Evolutionary conservation across 2,329 filamentous ascomycete genomes (phyloP).

Genomic region (Aureobasidium sp.): DNA sequence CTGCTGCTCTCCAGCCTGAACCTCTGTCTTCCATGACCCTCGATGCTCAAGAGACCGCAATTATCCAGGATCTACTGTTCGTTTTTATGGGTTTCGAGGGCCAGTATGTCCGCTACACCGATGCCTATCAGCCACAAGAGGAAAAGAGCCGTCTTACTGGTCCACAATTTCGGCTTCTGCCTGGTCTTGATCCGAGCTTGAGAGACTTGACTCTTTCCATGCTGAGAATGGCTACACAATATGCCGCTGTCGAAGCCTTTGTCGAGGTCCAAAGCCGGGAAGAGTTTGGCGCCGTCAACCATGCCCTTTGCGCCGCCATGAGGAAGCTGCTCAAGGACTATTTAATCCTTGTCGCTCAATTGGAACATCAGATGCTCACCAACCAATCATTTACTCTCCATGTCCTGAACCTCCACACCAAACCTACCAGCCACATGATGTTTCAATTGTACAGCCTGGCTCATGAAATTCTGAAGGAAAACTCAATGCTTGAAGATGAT

Average conservation of each 20-base stretch:
- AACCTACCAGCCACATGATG: conserved; percentile 86
- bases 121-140: conserved; percentile 70
- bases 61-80: conserved; percentile 85
- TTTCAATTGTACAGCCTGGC: conserved; percentile 80
- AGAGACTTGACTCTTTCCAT: conserved; percentile 81
- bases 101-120: conserved; percentile 85
- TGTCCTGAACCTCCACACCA: conserved; percentile 82
- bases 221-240: conserved; percentile 90
- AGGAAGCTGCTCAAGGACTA: conserved; percentile 90
- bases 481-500: conserved; percentile 74
- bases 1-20: conserved; percentile 57
- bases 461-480: conserved; percentile 79
- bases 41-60: conserved; percentile 74
- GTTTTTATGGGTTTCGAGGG: conserved; percentile 98
- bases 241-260: conserved; percentile 83
- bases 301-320: conserved; percentile 91
- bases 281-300: conserved; percentile 89
- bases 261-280: conserved; percentile 89
- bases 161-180: conserved; percentile 67
- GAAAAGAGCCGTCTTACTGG: conserved; percentile 84
- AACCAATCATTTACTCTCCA: conserved; percentile 87
- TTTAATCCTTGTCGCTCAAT: conserved; percentile 79
- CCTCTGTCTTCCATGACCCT: conserved; percentile 63
- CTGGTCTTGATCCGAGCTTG: conserved; percentile 82
- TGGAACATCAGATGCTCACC: conserved; percentile 87